phyloP scores from a whole-genome alignment of 345 rosid genomes.

The Mercurialis annua region DNA sequence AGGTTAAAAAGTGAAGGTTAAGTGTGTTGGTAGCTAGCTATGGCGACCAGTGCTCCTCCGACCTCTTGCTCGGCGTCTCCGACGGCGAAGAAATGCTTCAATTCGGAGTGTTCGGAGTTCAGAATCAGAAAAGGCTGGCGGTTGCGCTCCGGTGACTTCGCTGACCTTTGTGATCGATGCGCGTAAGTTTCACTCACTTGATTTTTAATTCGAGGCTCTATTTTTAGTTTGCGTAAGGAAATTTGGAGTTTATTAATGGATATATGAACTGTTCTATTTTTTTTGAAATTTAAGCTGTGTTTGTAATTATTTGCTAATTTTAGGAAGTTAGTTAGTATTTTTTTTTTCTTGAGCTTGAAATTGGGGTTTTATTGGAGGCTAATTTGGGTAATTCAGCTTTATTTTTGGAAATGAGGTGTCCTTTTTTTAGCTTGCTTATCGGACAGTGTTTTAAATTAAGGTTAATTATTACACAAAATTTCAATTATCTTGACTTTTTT shows the following conservation, averaged over 20 bases:
- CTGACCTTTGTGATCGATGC: slow-evolving; percentile 96
- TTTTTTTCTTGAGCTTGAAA: neutral
- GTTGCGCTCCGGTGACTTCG: slow-evolving; percentile 72
- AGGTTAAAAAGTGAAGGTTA: neutral
- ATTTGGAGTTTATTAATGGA: neutral
- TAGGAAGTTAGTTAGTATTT: slow-evolving; percentile 1
- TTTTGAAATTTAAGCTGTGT: neutral
- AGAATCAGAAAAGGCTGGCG: slow-evolving; percentile 81
- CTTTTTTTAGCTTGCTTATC: no score
- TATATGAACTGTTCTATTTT: neutral
- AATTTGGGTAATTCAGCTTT: slow-evolving; percentile 5
- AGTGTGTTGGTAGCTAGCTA: neutral
- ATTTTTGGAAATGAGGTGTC: neutral
- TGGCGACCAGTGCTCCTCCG: slow-evolving; percentile 14
- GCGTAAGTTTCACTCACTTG: slow-evolving; percentile 43
- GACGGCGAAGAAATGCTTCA: slow-evolving; percentile 59
- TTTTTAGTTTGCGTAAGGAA: no score
- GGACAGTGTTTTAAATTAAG: no score
- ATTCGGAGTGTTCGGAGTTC: slow-evolving; percentile 61
- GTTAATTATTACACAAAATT: no score
- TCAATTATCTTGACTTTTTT: no score
- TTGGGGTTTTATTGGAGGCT: slow-evolving; percentile 13
- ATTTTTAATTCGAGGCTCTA: no score
- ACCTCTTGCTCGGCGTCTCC: slow-evolving; percentile 34
- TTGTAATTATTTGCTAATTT: slow-evolving; percentile 1